These are phyloP conservation scores for Globisporangium cylindrosporum DNA, from an alignment of 352 stramenopile species.

Conservation along the genomic window DNA sequence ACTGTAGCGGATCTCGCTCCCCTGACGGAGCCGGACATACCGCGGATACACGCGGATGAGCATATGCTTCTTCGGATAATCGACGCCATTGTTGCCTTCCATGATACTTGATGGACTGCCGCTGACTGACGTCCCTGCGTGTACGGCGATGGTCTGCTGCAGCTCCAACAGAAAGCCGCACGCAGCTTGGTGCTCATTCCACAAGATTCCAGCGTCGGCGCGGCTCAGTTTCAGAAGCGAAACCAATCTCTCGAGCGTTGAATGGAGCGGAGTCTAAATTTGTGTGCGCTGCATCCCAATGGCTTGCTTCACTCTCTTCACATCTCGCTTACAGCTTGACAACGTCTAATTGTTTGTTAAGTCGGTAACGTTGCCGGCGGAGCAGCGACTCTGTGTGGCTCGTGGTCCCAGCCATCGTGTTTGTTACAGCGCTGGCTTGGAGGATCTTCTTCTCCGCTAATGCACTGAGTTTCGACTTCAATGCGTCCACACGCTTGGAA, in stretches of 20 bases:
- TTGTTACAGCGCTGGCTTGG: too few relatives aligned
- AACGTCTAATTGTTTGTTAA: not conserved
- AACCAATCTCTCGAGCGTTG: not conserved
- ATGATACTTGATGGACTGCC: not conserved
- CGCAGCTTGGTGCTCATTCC: not conserved
- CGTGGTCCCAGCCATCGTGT: too few relatives aligned
- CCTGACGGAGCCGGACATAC: slow-evolving; percentile 61
- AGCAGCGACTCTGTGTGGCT: too few relatives aligned
- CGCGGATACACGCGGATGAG: slow-evolving; percentile 53
- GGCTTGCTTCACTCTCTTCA: not conserved
- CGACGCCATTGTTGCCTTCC: slow-evolving; percentile 9
- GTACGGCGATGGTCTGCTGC: not conserved
- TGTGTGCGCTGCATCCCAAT: not conserved
- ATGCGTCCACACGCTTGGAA: too few relatives aligned
- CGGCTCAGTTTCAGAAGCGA: not conserved
- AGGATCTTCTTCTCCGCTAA: too few relatives aligned
- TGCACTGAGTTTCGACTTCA: too few relatives aligned
- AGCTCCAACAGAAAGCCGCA: not conserved
- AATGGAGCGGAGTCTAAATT: not conserved
- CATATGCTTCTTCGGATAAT: slow-evolving; percentile 32
- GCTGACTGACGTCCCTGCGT: not conserved
- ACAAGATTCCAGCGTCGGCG: not conserved
- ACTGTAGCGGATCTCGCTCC: slow-evolving; percentile 59
- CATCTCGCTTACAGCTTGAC: not conserved
- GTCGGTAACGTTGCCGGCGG: too few relatives aligned